Evolutionary conservation across 1,139 yeast species (phyloP).

Genomic region (Taiozyma onychis): DNA sequence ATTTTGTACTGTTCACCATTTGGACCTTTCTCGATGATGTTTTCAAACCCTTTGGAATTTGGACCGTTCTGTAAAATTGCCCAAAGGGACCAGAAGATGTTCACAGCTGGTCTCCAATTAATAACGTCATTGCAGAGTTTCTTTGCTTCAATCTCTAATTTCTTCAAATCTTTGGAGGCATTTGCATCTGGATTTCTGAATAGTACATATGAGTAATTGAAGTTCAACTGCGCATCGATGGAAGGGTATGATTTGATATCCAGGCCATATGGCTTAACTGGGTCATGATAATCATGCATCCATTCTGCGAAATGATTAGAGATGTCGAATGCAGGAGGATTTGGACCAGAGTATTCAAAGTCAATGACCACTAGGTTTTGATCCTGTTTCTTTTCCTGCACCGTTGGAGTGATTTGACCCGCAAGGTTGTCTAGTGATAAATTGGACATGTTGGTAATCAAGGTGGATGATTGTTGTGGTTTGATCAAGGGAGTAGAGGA

Average conservation of each 20-base stretch:
- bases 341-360: conserved; percentile 95
- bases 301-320: conserved; percentile 90
- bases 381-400: conserved; percentile 47
- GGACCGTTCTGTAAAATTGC: conserved; percentile 74
- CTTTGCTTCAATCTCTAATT: conserved; percentile 50
- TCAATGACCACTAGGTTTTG: conserved; percentile 85
- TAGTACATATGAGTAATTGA: conserved; percentile 65
- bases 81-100: conserved; percentile 86
- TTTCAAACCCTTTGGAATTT: conserved; percentile 19
- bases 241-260: conserved; percentile 58
- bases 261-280: conserved; percentile 52
- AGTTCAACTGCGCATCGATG: conserved; percentile 59
- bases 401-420: conserved; percentile 27
- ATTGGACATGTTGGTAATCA: conserved; percentile 28
- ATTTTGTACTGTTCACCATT: conserved; percentile 40
- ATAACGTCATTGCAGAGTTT: conserved; percentile 57
- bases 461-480: conserved; percentile 13
- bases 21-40: conserved; percentile 32
- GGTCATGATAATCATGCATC: conserved; percentile 90
- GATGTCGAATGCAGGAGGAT: conserved; percentile 82
- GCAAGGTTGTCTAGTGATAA: conserved; percentile 28
- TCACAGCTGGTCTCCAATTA: conserved; percentile 78
- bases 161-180: conserved; percentile 15
- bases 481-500: conserved; percentile 14
- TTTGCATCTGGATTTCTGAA: conserved; percentile 14